Conservation (phyloP, 306 rosid genomes). For the Fragaria iinumae region DNA sequence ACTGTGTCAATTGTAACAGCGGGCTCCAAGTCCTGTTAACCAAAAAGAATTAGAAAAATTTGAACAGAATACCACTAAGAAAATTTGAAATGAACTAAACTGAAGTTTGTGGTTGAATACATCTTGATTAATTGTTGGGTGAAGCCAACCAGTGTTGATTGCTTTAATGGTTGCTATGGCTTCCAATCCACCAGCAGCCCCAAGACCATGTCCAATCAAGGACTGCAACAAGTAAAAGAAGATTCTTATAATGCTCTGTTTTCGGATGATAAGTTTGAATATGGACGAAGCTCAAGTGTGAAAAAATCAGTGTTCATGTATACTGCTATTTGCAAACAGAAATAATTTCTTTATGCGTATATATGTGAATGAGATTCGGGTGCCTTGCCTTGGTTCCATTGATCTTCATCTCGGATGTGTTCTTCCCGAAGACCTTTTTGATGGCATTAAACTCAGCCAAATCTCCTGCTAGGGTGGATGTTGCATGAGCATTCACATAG, state of each 20-base stretch:
- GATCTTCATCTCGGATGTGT: conserved; percentile 62
- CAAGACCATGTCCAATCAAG: conserved; percentile 79
- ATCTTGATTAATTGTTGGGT: conserved; percentile 73
- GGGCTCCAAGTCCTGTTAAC: conserved; percentile 57
- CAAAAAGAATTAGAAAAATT: neutral
- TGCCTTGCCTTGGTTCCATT: conserved; percentile 63
- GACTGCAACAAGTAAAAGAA: conserved; percentile 41
- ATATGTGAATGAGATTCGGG: neutral
- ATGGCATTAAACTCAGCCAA: conserved; percentile 72
- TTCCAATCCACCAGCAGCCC: conserved; percentile 80
- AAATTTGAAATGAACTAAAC: neutral
- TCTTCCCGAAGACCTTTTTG: conserved; percentile 57
- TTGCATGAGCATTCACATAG: conserved; percentile 84
- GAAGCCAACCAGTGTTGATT: conserved; percentile 68
- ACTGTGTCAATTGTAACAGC: conserved; percentile 65
- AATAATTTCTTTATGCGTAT: neutral
- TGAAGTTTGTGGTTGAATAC: conserved; percentile 25
- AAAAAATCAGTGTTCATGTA: neutral
- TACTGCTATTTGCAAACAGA: neutral
- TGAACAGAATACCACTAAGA: neutral
- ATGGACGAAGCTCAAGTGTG: too few relatives aligned
- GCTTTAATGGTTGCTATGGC: conserved; percentile 76
- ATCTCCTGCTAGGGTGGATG: conserved; percentile 72
- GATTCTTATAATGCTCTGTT: neutral
- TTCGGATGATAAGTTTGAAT: neutral